Percentiles rank a stretch among this genome's conserved stretches.
phyloP scores from a whole-genome alignment of 176 grass and related monocot genomes.

The Oryza punctata region DNA sequence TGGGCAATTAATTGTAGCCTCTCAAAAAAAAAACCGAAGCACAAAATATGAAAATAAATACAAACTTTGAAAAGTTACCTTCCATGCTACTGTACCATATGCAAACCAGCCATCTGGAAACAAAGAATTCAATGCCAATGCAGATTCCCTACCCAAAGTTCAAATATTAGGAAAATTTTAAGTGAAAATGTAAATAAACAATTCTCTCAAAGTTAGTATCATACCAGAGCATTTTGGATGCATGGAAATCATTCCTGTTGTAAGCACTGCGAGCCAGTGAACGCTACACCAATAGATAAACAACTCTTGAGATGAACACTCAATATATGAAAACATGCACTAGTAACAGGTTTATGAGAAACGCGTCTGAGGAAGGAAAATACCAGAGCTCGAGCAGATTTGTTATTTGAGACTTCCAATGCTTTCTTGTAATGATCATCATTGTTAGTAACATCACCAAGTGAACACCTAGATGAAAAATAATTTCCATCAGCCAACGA shows the following conservation, averaged over 20 bases:
- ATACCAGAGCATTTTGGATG: slow-evolving; percentile 86
- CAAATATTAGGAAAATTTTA: slow-evolving; percentile 6
- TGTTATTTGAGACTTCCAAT: slow-evolving; percentile 89
- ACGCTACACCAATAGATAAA: slow-evolving; percentile 50
- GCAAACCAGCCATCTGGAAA: slow-evolving; percentile 97
- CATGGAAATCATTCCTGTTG: slow-evolving; percentile 75
- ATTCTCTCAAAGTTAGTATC: slow-evolving; percentile 28
- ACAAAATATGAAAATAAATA: slow-evolving; percentile 37
- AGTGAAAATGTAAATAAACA: slow-evolving; percentile 26
- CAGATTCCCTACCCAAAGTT: slow-evolving; percentile 77
- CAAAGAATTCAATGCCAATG: slow-evolving; percentile 85
- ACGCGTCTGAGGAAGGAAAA: slow-evolving; percentile 32
- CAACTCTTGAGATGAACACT: slow-evolving; percentile 20
- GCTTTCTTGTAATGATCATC: slow-evolving; percentile 88
- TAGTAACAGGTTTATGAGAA: slow-evolving; percentile 12
- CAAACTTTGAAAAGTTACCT: slow-evolving; percentile 49
- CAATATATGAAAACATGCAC: background rate
- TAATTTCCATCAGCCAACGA: slow-evolving; percentile 7
- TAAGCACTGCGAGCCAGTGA: slow-evolving; percentile 87
- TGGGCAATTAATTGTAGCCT: background rate
- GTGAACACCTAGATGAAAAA: slow-evolving; percentile 79
- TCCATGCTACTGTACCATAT: slow-evolving; percentile 86
- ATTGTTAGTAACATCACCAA: slow-evolving; percentile 84
- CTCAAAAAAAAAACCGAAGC: background rate
- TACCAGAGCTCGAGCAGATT: slow-evolving; percentile 90